phyloP scores from a whole-genome alignment of 1,284 basidiomycete species.

The Cryptococcus sp. region DNA sequence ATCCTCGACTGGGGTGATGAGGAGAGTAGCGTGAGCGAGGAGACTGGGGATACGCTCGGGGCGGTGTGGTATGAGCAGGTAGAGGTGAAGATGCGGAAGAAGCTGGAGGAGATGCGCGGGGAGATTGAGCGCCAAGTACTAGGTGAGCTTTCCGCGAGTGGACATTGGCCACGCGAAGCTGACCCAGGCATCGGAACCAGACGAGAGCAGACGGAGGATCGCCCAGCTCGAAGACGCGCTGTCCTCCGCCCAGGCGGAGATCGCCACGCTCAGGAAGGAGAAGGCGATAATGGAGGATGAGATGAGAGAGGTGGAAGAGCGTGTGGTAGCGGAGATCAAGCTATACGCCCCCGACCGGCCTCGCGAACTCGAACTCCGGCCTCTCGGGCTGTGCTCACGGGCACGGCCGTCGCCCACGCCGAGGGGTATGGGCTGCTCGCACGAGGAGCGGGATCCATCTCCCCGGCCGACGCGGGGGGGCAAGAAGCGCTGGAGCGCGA shows the following conservation, averaged over 20 bases:
- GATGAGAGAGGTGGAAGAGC: constrained; percentile 2
- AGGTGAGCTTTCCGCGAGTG: not conserved
- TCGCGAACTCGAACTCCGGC: not conserved
- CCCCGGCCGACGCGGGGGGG: not conserved
- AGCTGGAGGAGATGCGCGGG: not conserved
- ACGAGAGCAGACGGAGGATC: not conserved
- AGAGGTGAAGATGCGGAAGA: not conserved
- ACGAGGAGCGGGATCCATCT: not conserved
- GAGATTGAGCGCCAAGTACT: not conserved
- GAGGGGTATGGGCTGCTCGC: not conserved
- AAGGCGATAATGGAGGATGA: not conserved
- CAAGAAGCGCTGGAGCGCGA: not conserved
- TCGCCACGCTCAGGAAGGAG: not conserved
- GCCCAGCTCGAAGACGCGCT: not conserved
- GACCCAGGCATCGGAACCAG: not conserved
- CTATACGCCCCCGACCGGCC: not conserved
- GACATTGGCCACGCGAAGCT: too few relatives aligned
- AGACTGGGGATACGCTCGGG: not conserved
- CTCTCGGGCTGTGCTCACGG: not conserved
- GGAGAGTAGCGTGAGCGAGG: not conserved
- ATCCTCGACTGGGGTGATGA: not conserved
- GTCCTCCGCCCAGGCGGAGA: not conserved
- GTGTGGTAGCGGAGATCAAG: not conserved
- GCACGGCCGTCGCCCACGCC: not conserved
- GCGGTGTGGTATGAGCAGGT: not conserved